phyloP scores from a whole-genome alignment of 352 stramenopile genomes.

The Phytophthora europaea region DNA sequence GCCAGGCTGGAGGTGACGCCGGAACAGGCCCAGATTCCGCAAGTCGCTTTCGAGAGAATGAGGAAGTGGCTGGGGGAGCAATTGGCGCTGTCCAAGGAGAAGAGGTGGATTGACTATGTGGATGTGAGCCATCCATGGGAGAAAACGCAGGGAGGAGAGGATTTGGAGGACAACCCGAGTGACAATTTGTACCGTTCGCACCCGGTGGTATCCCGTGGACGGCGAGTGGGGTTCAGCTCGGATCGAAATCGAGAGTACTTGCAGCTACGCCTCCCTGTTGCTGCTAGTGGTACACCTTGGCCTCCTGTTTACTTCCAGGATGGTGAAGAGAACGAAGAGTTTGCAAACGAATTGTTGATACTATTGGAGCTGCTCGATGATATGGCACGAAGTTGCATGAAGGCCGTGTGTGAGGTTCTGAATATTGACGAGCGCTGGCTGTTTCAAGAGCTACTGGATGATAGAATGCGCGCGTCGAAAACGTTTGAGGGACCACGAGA shows the following conservation, averaged over 20 bases:
- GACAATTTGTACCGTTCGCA: conserved; percentile 42
- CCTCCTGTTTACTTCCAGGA: conserved; percentile 74
- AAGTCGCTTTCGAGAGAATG: conserved; percentile 64
- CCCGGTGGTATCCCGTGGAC: conserved; percentile 66
- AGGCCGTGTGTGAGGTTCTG: conserved; percentile 73
- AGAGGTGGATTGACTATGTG: conserved; percentile 82
- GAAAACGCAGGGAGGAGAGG: background rate
- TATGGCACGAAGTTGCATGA: conserved; percentile 81
- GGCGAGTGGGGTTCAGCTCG: conserved; percentile 77
- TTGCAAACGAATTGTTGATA: conserved; percentile 67
- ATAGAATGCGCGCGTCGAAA: conserved; percentile 45
- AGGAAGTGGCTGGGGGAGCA: conserved; percentile 71
- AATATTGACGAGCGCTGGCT: conserved; percentile 76
- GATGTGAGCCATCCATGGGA: conserved; percentile 40
- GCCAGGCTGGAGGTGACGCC: conserved; percentile 70
- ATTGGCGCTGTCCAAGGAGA: conserved; percentile 50
- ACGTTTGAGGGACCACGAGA: conserved; percentile 45
- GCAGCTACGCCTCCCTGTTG: conserved; percentile 75
- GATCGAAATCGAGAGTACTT: conserved; percentile 86
- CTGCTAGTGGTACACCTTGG: conserved; percentile 78
- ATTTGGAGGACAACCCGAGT: conserved; percentile 2
- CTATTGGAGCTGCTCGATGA: conserved; percentile 72
- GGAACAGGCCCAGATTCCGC: conserved; percentile 69
- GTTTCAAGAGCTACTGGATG: conserved; percentile 75
- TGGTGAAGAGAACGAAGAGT: conserved; percentile 45